Evolutionary conservation across 176 grass and related monocot genomes (phyloP).

Genomic region (Oryza meridionalis): DNA sequence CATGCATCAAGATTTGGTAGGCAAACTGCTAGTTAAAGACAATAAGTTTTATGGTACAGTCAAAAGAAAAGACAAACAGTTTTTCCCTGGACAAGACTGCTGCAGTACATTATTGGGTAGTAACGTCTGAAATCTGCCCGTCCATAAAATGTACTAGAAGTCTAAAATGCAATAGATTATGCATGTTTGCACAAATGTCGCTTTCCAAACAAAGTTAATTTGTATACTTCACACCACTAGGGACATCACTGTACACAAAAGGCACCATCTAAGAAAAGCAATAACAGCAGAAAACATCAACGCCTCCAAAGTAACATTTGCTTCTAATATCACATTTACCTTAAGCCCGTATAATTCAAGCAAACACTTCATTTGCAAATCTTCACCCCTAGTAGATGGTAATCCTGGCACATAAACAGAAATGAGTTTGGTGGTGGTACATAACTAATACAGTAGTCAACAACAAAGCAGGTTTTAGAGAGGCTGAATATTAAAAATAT

Average conservation of each 20-base stretch:
- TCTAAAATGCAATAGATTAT: background rate
- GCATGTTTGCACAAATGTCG: background rate
- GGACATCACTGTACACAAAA: background rate
- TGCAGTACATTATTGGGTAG: background rate
- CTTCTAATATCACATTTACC: conserved; percentile 55
- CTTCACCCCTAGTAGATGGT: conserved; percentile 85
- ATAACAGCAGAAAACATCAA: conserved; percentile 20
- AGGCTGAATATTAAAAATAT: conserved; percentile 15
- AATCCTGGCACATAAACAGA: conserved; percentile 63
- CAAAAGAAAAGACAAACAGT: background rate
- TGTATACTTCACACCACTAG: background rate
- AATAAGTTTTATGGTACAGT: background rate
- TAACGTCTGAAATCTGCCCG: background rate
- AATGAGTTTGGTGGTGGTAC: background rate
- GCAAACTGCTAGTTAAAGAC: background rate
- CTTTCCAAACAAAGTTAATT: background rate
- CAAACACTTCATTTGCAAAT: conserved; percentile 99
- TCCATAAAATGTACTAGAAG: background rate
- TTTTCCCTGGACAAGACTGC: background rate
- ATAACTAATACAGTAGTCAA: conserved; percentile 5
- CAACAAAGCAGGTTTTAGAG: background rate
- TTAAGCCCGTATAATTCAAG: conserved; percentile 97
- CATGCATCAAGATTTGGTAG: background rate
- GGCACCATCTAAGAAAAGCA: background rate
- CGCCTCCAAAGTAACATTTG: conserved; percentile 22